Conservation (phyloP, 75 land plant genomes). For the Selaginella tamariscina region DNA sequence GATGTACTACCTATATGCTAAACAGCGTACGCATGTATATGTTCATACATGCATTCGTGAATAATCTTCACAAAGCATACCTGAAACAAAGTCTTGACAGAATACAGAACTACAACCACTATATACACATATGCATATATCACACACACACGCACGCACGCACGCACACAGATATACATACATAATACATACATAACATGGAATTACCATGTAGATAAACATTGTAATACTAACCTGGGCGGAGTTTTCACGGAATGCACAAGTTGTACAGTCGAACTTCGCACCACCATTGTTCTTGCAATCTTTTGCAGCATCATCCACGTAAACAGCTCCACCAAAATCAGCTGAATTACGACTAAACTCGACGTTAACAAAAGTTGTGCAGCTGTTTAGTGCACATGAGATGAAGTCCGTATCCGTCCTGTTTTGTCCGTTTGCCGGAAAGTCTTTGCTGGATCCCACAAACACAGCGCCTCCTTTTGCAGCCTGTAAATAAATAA, state of each 20-base stretch:
- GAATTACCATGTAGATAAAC: background rate
- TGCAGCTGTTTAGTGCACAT: slow-evolving; percentile 19
- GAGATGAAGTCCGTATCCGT: background rate
- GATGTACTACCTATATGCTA: too few species aligned
- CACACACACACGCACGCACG: too few species aligned
- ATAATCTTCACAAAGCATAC: too few species aligned
- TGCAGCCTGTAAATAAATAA: slow-evolving; percentile 11
- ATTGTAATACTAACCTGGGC: slow-evolving; percentile 15
- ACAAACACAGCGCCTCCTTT: slow-evolving; percentile 23
- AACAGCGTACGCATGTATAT: too few species aligned
- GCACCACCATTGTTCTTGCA: slow-evolving; percentile 21
- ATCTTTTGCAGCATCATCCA: slow-evolving; percentile 20
- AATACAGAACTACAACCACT: too few species aligned
- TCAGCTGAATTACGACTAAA: slow-evolving; percentile 17
- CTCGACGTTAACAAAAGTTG: slow-evolving; percentile 20
- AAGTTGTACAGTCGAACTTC: slow-evolving; percentile 25
- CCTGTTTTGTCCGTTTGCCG: background rate
- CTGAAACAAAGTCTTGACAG: too few species aligned
- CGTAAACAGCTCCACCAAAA: slow-evolving; percentile 23
- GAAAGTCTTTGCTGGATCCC: slow-evolving; percentile 14
- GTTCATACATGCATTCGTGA: too few species aligned
- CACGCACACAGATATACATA: too few species aligned
- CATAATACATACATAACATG: background rate
- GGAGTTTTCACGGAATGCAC: slow-evolving; percentile 21
- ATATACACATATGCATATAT: too few species aligned